Percentiles rank a stretch among this genome's conserved stretches.
These are phyloP conservation scores for Huntiella moniliformis DNA, from an alignment of 2,329 filamentous ascomycete species.

Conservation along the genomic window DNA sequence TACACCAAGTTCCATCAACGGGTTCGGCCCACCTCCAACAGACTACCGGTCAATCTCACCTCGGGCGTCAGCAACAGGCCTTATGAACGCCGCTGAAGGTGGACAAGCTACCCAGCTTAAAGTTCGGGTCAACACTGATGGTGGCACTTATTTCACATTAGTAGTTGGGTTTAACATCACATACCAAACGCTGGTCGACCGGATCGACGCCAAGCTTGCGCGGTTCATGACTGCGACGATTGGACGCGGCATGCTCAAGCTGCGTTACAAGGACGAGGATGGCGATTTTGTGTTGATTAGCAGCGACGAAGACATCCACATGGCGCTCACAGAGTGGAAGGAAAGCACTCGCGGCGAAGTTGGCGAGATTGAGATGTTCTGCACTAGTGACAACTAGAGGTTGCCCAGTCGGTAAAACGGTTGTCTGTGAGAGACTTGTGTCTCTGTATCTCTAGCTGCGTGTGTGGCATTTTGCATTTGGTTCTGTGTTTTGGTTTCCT, in stretches of 20 bases:
- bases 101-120: conserved; percentile 61
- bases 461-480: conserved; percentile 1
- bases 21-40: conserved; percentile 18
- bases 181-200: conserved; percentile 81
- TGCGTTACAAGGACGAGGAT: conserved; percentile 84
- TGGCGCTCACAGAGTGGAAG: conserved; percentile 86
- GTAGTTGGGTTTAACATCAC: conserved; percentile 91
- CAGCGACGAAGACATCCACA: conserved; percentile 89
- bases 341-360: conserved; percentile 50
- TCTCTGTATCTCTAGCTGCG: neutral
- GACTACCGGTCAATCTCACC: conserved; percentile 28
- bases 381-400: conserved; percentile 33
- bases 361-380: conserved; percentile 80
- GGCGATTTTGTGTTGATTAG: conserved; percentile 86
- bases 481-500: conserved; percentile 5
- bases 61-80: conserved; percentile 16
- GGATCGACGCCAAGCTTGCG: conserved; percentile 87
- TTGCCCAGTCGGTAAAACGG: neutral
- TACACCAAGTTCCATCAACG: conserved; percentile 21
- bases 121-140: conserved; percentile 81
- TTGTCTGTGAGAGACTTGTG: neutral
- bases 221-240: conserved; percentile 74
- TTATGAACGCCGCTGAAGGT: conserved; percentile 28
- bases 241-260: conserved; percentile 59
- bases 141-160: conserved; percentile 76